Percentiles rank a stretch among this genome's conserved stretches.
Conservation (phyloP, 148 eudicot species). For the Gaultheria prostrata region DNA sequence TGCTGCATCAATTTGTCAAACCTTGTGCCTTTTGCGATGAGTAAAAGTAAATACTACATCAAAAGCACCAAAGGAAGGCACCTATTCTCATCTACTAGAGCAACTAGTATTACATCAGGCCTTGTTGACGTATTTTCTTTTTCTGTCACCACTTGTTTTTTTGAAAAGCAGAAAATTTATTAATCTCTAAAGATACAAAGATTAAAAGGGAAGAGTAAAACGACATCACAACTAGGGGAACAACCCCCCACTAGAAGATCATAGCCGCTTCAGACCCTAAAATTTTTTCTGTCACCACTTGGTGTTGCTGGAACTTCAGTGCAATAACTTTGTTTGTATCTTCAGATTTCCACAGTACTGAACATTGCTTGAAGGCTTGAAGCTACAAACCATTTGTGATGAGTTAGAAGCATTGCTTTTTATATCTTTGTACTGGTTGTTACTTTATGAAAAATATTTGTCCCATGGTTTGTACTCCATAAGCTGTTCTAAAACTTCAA, state of each 20-base stretch:
- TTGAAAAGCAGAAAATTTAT: no score
- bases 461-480: neutral
- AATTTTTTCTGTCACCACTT: neutral
- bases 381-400: neutral
- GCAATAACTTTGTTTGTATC: neutral
- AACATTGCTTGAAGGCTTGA: no score
- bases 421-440: neutral
- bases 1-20: neutral
- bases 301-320: neutral
- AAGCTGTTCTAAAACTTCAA: constrained; percentile 1
- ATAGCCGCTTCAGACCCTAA: no score
- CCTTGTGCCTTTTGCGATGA: neutral
- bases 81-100: neutral
- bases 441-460: neutral
- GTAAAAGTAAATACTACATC: neutral
- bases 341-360: neutral
- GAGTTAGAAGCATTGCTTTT: neutral
- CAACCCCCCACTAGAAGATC: no score
- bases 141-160: neutral
- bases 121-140: neutral
- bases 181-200: no score
- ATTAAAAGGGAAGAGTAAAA: no score
- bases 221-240: no score
- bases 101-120: neutral
- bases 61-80: constrained; percentile 3